phyloP scores from a whole-genome alignment of 1,284 basidiomycete species.

The Cryptococcus hybrid region DNA sequence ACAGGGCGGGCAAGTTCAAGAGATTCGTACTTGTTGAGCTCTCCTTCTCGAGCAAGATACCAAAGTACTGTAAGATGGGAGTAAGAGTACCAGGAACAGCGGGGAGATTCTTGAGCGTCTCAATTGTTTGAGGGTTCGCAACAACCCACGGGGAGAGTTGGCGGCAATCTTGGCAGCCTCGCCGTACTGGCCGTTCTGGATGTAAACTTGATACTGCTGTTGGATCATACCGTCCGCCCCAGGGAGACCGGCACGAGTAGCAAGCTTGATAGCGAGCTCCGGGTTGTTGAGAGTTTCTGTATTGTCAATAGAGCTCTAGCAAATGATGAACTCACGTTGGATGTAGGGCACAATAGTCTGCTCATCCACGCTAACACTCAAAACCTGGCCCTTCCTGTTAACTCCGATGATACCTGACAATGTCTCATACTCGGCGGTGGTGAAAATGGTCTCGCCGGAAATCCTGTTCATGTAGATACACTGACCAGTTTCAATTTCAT shows the following conservation, averaged over 20 bases:
- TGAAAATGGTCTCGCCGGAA: constrained; percentile 98
- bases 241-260: constrained; percentile 93
- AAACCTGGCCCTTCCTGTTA: constrained; percentile 98
- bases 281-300: constrained; percentile 88
- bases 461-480: constrained; percentile 99
- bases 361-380: constrained; percentile 97
- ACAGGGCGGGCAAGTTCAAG: constrained; percentile 96
- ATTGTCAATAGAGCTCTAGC: constrained; percentile 11
- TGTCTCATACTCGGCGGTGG: constrained; percentile 93
- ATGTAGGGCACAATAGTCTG: constrained; percentile 95
- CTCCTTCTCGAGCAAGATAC: constrained; percentile 94
- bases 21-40: constrained; percentile 95
- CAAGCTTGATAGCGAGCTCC: constrained; percentile 97
- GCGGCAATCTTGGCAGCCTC: constrained; percentile 99
- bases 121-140: constrained; percentile 95
- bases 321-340: constrained; percentile 53
- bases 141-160: constrained; percentile 93
- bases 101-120: constrained; percentile 96
- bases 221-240: constrained; percentile 98
- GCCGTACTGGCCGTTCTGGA: constrained; percentile 83
- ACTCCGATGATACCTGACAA: constrained; percentile 97
- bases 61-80: constrained; percentile 98
- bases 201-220: constrained; percentile 92
- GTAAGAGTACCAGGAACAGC: constrained; percentile 86
- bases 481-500: constrained; percentile 97